Conservation (phyloP, 2,329 filamentous ascomycete genomes). For the Cyphellophora europaea region DNA sequence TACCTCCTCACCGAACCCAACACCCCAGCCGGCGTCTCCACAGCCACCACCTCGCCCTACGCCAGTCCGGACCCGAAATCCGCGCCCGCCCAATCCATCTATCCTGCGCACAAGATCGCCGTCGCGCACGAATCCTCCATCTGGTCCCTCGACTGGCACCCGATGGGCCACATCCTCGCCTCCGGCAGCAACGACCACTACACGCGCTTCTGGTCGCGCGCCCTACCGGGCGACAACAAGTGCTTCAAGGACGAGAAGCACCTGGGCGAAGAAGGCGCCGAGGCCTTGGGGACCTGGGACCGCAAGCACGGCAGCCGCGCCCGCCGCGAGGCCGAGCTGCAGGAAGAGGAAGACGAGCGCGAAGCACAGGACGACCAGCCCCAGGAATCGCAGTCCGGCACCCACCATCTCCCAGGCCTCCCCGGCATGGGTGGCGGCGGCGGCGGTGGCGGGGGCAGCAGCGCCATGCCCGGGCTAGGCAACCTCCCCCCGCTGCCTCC, state of each 20-base stretch:
- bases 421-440: conserved; percentile 4
- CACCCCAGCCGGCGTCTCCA: conserved; percentile 61
- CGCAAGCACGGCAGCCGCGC: conserved; percentile 67
- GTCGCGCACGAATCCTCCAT: conserved; percentile 92
- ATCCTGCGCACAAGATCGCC: conserved; percentile 76
- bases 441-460: not conserved
- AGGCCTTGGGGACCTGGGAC: conserved; percentile 92
- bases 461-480: conserved; percentile 8
- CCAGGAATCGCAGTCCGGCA: conserved; percentile 16
- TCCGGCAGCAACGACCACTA: conserved; percentile 95
- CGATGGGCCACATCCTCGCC: conserved; percentile 86
- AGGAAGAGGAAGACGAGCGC: conserved; percentile 85
- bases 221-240: conserved; percentile 68
- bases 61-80: conserved; percentile 72
- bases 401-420: conserved; percentile 14
- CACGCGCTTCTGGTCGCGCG: conserved; percentile 91
- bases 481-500: conserved; percentile 4
- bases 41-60: conserved; percentile 61
- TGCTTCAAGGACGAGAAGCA: conserved; percentile 88
- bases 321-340: conserved; percentile 84
- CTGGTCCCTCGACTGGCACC: conserved; percentile 98
- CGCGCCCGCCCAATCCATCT: conserved; percentile 79
- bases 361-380: conserved; percentile 89
- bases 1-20: conserved; percentile 96
- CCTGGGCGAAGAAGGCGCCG: conserved; percentile 85